Evolutionary conservation across 148 eudicot species (phyloP).

Genomic region (Heliamphora exappendiculata): DNA sequence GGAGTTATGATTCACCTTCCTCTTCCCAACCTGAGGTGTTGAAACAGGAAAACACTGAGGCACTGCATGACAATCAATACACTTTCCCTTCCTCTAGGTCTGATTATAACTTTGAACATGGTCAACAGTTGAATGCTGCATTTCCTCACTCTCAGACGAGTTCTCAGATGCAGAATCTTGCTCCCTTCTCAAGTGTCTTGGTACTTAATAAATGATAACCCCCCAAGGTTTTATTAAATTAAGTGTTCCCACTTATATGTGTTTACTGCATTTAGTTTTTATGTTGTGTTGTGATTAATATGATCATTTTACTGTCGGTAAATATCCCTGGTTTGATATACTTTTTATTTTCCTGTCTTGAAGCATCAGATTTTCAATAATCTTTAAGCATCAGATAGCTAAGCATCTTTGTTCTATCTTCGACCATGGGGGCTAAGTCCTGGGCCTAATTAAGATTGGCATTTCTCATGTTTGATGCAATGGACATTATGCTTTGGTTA

Average conservation of each 20-base stretch:
- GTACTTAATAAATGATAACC: slow-evolving; percentile 25
- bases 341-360: background rate
- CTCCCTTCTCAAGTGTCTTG: slow-evolving; percentile 58
- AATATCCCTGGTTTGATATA: background rate
- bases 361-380: background rate
- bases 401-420: background rate
- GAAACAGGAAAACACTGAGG: slow-evolving; percentile 56
- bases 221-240: background rate
- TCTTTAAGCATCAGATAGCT: background rate
- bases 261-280: background rate
- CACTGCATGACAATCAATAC: slow-evolving; percentile 54
- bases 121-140: slow-evolving; percentile 52
- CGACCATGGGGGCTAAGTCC: background rate
- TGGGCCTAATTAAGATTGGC: background rate
- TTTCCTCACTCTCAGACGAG: slow-evolving; percentile 48
- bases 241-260: background rate
- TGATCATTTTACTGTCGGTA: background rate
- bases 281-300: background rate
- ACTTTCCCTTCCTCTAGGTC: slow-evolving; percentile 60
- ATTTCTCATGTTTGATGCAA: background rate
- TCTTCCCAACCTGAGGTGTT: slow-evolving; percentile 54
- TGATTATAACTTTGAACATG: slow-evolving; percentile 62
- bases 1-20: slow-evolving; percentile 54
- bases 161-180: slow-evolving; percentile 66
- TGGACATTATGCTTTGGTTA: background rate